Evolutionary conservation across 192 early-diverging fungal species (phyloP), one percentile per base, ranked within the genome.

Genomic region (Gamsiella multidivaricata): DNA sequence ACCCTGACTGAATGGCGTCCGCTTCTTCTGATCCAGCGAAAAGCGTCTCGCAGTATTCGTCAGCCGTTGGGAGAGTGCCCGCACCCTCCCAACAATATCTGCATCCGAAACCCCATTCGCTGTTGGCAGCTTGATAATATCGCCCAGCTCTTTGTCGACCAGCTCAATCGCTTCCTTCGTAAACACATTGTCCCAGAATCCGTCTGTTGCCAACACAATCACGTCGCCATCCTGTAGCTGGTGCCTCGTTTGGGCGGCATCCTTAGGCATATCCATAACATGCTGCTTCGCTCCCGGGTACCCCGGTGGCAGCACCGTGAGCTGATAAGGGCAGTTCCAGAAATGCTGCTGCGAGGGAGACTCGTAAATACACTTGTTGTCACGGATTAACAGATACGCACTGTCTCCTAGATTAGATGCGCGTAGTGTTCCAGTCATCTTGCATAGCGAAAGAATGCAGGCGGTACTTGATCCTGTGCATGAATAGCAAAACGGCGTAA

Each of bases 111-210:
- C 45, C 12, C 45, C n/a, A 18, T n/a, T 46, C 45, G 4, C 15
- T 26, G 53, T 65, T 26, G 65, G 49, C 41, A 63, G 52, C 26
- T 54, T 34, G 25, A 80, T 75, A 22, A 82, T 49, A 61, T 80
- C 76, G 14, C 61, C 76, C 25, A 84, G 41, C 32, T 84, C 80
- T 4, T 55, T 37, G 61, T 88, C 84, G 10, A 88, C 84, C 28
- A 88, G 52, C 26, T 80, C 71, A 9, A 87, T 66, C 4, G 87
- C 84, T 50, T 88, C 87, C n/a, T 82, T 60, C 14, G 81, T 59
- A 60, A 80, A 88, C 0, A 88, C 85, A 82, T 88, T 88, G 57
- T 88, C 87, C 71, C 85, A 88, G 59, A 85, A 88, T 10, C 87
- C 87, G 61, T 88, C 87, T 2, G 87, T 88, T 20, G 84, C 87